A percentile compares a stretch with the other conserved stretches of the same genome.
phyloP scores from a whole-genome alignment of 108 stramenopile species.

The Bacterosira constricta region DNA sequence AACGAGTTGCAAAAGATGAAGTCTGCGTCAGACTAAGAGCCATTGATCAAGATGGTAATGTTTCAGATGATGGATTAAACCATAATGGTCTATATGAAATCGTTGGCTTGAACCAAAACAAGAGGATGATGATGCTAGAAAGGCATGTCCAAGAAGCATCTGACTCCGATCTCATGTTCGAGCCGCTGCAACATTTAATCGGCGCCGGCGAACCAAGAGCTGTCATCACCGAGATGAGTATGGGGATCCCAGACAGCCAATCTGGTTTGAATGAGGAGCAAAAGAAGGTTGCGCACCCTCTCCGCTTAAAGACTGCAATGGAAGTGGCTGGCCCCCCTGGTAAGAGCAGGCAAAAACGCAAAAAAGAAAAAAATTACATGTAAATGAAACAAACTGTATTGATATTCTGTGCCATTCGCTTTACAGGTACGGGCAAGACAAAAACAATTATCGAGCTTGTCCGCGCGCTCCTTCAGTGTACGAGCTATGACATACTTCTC shows the following conservation, averaged over 20 bases:
- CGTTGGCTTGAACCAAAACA: constrained; percentile 51
- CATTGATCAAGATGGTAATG: constrained; percentile 16
- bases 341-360: neutral
- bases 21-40: constrained; percentile 10
- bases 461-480: constrained; percentile 45
- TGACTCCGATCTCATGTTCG: constrained; percentile 26
- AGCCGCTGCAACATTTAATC: constrained; percentile 44
- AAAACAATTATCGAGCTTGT: constrained; percentile 57
- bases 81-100: constrained; percentile 1
- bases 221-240: constrained; percentile 23
- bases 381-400: neutral
- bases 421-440: constrained; percentile 49
- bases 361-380: neutral
- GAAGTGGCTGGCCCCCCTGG: constrained; percentile 63
- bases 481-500: constrained; percentile 40
- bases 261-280: constrained; percentile 45
- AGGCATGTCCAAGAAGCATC: constrained; percentile 30
- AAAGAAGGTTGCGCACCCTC: constrained; percentile 50
- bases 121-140: constrained; percentile 37
- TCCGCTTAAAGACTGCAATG: constrained; percentile 48
- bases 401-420: too few relatives aligned
- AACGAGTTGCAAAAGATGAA: constrained; percentile 5
- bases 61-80: neutral
- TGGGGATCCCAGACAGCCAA: constrained; percentile 28
- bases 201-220: constrained; percentile 23